phyloP scores from a whole-genome alignment of 495 filamentous ascomycete species.

The Glutinoglossum americanum region DNA sequence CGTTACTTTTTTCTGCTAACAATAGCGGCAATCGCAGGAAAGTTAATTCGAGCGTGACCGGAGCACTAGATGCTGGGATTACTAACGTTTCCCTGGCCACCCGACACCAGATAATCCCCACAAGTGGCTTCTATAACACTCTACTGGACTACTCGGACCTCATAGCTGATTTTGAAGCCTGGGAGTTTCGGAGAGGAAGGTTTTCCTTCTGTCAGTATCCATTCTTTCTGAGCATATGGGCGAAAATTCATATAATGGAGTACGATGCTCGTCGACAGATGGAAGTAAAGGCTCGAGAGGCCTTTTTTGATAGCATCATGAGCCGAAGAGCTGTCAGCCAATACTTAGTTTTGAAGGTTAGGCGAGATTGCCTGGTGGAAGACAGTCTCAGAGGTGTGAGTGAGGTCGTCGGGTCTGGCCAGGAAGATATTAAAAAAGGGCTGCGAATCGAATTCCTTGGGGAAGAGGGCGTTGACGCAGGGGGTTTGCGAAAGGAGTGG shows the following conservation, averaged over 20 bases:
- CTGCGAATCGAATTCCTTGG: conserved; percentile 70
- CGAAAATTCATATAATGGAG: conserved; percentile 83
- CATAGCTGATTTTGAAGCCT: conserved; percentile 69
- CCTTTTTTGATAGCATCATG: conserved; percentile 78
- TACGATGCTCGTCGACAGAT: conserved; percentile 82
- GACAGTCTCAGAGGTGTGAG: conserved; percentile 76
- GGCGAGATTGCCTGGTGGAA: conserved; percentile 76
- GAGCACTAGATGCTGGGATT: conserved; percentile 5
- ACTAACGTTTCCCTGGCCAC: neutral
- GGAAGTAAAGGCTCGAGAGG: conserved; percentile 73
- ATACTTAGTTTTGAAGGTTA: conserved; percentile 57
- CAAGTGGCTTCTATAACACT: conserved; percentile 74
- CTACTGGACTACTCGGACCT: conserved; percentile 71
- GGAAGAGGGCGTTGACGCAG: conserved; percentile 84
- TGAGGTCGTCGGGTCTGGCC: conserved; percentile 61
- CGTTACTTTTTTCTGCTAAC: conserved; percentile 68
- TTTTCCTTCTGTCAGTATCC: conserved; percentile 92
- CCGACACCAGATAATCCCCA: conserved; percentile 37
- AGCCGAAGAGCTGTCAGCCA: conserved; percentile 52
- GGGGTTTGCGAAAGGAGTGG: conserved; percentile 88
- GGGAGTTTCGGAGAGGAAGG: conserved; percentile 53
- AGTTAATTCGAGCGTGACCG: neutral
- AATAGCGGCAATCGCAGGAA: conserved; percentile 22
- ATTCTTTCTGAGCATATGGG: conserved; percentile 81
- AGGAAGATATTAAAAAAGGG: conserved; percentile 85